phyloP scores from a whole-genome alignment of 208 protist genomes.

The Acanthamoeba sp. region DNA sequence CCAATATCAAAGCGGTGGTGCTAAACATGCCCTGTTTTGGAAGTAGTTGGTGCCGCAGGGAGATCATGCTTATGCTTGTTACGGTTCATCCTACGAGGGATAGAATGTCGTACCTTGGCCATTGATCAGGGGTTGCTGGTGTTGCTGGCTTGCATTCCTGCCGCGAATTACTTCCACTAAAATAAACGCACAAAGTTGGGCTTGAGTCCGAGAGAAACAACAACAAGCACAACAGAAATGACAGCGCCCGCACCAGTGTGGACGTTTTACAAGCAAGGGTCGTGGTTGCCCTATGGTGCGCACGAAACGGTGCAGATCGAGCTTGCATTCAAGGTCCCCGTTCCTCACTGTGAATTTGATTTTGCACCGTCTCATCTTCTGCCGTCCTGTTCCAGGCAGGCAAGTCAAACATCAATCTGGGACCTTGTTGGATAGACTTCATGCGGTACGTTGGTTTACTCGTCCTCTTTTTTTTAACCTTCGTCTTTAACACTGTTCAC shows the following conservation, averaged over 20 bases:
- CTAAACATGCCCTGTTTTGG: no score
- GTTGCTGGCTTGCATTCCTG: no score
- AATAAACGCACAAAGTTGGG: no score
- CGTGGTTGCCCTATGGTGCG: neutral
- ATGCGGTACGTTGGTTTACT: neutral
- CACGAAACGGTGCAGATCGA: constrained; percentile 2
- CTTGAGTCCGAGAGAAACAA: neutral
- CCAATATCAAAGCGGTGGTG: no score
- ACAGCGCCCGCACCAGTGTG: neutral
- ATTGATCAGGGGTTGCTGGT: no score
- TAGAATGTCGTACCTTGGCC: no score
- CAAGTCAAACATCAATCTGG: constrained; percentile 12
- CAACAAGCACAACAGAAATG: neutral
- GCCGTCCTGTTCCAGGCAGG: neutral
- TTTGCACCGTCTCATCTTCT: no score
- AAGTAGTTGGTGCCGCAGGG: no score
- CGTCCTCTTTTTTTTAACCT: neutral
- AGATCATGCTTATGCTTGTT: no score
- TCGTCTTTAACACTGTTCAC: neutral
- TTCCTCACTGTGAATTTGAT: neutral
- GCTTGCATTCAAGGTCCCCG: neutral
- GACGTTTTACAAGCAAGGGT: constrained; percentile 25
- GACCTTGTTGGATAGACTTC: constrained; percentile 7
- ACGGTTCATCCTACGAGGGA: no score
- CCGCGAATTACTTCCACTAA: no score